A percentile compares a stretch with the other conserved stretches of the same genome.
phyloP scores from a whole-genome alignment of 2,329 filamentous ascomycete species.

The Xylariaceae sp. region DNA sequence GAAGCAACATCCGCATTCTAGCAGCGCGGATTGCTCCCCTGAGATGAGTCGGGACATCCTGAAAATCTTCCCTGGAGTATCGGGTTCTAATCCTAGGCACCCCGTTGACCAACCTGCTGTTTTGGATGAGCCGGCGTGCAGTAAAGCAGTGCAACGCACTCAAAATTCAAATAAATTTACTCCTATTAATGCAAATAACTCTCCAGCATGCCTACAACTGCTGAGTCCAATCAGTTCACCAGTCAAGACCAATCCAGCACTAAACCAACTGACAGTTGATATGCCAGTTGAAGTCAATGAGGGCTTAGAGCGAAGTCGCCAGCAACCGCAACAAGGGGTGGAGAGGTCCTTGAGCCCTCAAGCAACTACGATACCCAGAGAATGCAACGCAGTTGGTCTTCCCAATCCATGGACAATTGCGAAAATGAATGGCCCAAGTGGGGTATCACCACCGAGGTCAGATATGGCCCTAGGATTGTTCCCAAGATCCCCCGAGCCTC shows the following conservation, averaged over 20 bases:
- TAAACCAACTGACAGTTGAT: constrained; percentile 15
- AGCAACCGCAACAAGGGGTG: constrained; percentile 4
- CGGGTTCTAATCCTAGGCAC: background rate
- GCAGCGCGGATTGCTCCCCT: background rate
- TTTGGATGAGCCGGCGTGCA: background rate
- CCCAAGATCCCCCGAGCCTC: constrained; percentile 21
- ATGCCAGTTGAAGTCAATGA: constrained; percentile 24
- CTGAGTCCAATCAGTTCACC: background rate
- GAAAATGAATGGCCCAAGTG: constrained; percentile 31
- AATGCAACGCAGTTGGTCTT: background rate
- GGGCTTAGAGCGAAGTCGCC: background rate
- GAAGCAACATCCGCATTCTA: background rate
- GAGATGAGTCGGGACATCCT: background rate
- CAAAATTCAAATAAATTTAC: constrained; percentile 8
- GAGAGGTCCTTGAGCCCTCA: background rate
- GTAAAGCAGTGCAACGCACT: background rate
- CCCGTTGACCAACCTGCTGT: background rate
- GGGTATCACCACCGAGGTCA: background rate
- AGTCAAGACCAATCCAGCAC: background rate
- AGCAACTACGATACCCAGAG: background rate
- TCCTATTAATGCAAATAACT: constrained; percentile 3
- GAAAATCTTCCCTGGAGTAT: background rate
- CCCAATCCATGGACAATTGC: constrained; percentile 39
- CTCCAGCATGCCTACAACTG: background rate
- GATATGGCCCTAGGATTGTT: background rate